Evolutionary conservation across 371 early-diverging fungal species (phyloP).

Genomic region (Mortierella sp.): DNA sequence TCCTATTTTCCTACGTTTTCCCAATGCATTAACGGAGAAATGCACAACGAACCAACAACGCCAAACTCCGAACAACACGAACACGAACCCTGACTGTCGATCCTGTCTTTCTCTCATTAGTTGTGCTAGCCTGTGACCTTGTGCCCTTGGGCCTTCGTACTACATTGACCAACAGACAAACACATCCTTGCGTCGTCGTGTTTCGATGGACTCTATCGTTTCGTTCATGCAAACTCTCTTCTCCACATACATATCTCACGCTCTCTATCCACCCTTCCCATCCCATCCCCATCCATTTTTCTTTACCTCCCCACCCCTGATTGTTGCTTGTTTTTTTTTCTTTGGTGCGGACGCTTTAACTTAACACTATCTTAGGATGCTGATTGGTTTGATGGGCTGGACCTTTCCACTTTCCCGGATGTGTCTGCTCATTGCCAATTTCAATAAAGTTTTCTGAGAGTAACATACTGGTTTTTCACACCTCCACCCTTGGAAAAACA

Average conservation of each 20-base stretch:
- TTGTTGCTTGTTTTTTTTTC: not conserved
- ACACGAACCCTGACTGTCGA: not conserved
- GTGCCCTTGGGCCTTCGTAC: not conserved
- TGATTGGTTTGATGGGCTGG: not conserved
- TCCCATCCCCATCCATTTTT: no score
- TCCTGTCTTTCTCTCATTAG: not conserved
- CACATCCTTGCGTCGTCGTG: not conserved
- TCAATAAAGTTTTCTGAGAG: not conserved
- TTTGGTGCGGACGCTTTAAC: not conserved
- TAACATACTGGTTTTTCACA: not conserved
- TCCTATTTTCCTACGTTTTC: not conserved
- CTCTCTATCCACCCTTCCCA: no score
- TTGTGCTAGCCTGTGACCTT: not conserved
- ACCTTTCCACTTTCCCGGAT: not conserved
- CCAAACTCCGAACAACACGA: not conserved
- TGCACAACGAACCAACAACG: not conserved
- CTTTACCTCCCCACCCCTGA: not conserved
- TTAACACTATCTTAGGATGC: not conserved
- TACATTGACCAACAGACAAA: not conserved
- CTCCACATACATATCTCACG: not conserved
- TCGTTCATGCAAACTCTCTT: constrained; percentile 5
- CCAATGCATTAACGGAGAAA: constrained; percentile 1
- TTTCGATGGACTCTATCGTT: not conserved
- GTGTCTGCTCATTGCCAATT: not conserved
- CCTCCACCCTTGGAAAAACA: not conserved